These are phyloP conservation scores for Dioscorea alata DNA, from an alignment of 106 monocot genomes.

Conservation along the genomic window DNA sequence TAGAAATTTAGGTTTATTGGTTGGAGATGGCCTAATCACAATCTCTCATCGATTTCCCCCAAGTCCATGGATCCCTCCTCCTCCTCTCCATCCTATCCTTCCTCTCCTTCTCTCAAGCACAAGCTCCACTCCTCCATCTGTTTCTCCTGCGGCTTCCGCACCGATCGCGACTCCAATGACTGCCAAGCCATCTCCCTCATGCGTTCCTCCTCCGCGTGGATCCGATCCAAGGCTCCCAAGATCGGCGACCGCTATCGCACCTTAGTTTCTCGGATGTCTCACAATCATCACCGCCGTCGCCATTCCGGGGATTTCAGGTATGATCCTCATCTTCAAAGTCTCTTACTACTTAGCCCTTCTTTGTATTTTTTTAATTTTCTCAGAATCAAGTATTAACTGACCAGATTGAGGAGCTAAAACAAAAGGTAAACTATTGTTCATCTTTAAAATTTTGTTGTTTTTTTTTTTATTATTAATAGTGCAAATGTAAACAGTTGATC, in stretches of 20 bases:
- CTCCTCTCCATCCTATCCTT: too few relatives aligned
- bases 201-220: constrained; percentile 1
- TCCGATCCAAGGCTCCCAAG: background rate
- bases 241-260: background rate
- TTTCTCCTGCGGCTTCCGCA: constrained; percentile 9
- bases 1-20: too few relatives aligned
- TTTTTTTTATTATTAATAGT: too few relatives aligned
- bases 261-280: background rate
- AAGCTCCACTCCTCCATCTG: background rate
- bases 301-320: constrained; percentile 4
- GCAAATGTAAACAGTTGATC: background rate
- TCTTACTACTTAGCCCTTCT: too few relatives aligned
- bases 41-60: background rate
- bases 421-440: too few relatives aligned
- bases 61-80: background rate
- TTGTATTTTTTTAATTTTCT: too few relatives aligned
- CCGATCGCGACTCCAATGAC: background rate
- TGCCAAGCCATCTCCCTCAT: background rate
- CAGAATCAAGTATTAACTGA: too few relatives aligned
- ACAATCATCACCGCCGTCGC: background rate
- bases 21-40: too few relatives aligned
- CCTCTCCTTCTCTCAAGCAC: background rate
- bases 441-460: too few relatives aligned
- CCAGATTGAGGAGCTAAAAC: too few relatives aligned
- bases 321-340: background rate